These are phyloP conservation scores for Coemansia sp. DNA, from an alignment of 192 early-diverging fungal species.

Conservation along the genomic window DNA sequence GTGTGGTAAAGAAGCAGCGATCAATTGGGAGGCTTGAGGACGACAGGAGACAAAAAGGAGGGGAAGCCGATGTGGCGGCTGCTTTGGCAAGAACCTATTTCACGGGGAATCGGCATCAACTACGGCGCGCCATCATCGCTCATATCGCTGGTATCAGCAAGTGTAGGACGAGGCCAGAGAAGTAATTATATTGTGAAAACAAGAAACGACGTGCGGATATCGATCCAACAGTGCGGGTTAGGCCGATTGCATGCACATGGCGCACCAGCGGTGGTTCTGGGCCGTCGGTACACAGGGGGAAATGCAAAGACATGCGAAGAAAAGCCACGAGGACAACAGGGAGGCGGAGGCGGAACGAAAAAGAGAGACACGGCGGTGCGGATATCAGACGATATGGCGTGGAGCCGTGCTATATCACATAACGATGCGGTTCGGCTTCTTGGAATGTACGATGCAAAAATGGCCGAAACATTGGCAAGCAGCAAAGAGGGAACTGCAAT, in stretches of 20 bases:
- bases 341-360: not conserved
- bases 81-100: not conserved
- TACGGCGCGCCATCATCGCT: not conserved
- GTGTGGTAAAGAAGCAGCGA: too few species aligned
- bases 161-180: not conserved
- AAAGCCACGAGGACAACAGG: not conserved
- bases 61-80: slow-evolving; percentile 1
- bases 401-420: slow-evolving; percentile 31
- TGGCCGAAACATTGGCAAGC: not conserved
- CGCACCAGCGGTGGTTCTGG: not conserved
- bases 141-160: not conserved
- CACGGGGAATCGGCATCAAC: slow-evolving; percentile 4
- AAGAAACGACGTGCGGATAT: not conserved
- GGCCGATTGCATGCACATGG: too few species aligned
- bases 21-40: not conserved
- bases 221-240: not conserved
- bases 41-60: not conserved
- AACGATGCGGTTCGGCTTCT: slow-evolving; percentile 13
- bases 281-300: not conserved
- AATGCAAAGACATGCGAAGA: not conserved
- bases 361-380: not conserved
- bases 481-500: not conserved
- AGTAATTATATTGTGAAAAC: not conserved
- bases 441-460: slow-evolving; percentile 10
- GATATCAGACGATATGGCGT: slow-evolving; percentile 9